Conservation (phyloP, 495 filamentous ascomycete genomes). For the Aspergillus campestris region DNA sequence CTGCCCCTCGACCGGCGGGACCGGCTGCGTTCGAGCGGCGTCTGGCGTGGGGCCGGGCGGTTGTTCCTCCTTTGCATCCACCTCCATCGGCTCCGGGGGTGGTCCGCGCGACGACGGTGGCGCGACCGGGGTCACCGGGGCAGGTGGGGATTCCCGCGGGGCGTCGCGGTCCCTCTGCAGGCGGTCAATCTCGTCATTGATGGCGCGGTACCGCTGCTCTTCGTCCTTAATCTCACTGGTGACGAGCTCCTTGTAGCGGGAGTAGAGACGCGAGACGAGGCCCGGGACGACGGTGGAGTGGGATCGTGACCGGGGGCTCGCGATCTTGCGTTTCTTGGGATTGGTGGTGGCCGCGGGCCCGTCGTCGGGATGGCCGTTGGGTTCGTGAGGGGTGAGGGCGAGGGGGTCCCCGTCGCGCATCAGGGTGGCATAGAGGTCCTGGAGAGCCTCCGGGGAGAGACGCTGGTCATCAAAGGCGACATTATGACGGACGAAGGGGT, state of each 20-base stretch:
- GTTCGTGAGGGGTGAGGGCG: constrained; percentile 4
- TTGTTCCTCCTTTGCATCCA: constrained; percentile 24
- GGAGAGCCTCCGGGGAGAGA: constrained; percentile 68
- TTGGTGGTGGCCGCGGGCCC: constrained; percentile 29
- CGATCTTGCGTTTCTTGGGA: constrained; percentile 66
- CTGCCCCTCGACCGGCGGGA: constrained; percentile 7
- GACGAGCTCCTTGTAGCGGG: constrained; percentile 58
- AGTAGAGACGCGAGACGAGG: constrained; percentile 64
- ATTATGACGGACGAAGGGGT: constrained; percentile 57
- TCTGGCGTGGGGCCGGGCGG: constrained; percentile 1
- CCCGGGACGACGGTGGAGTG: constrained; percentile 58
- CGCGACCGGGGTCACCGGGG: constrained; percentile 1
- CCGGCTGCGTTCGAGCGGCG: neutral
- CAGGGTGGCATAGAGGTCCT: constrained; percentile 65
- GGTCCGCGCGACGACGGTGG: constrained; percentile 11
- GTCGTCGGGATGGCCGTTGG: constrained; percentile 18
- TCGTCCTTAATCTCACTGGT: constrained; percentile 64
- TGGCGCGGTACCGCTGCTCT: constrained; percentile 55
- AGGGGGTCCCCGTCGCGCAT: constrained; percentile 60
- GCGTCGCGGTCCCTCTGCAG: constrained; percentile 53
- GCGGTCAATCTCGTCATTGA: constrained; percentile 58
- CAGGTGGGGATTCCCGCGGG: constrained; percentile 3
- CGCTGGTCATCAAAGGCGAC: constrained; percentile 62
- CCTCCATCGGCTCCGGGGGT: constrained; percentile 29
- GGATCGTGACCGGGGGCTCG: constrained; percentile 47